phyloP scores from a whole-genome alignment of 2,329 filamentous ascomycete genomes.

The Leptographium galeiforme region DNA sequence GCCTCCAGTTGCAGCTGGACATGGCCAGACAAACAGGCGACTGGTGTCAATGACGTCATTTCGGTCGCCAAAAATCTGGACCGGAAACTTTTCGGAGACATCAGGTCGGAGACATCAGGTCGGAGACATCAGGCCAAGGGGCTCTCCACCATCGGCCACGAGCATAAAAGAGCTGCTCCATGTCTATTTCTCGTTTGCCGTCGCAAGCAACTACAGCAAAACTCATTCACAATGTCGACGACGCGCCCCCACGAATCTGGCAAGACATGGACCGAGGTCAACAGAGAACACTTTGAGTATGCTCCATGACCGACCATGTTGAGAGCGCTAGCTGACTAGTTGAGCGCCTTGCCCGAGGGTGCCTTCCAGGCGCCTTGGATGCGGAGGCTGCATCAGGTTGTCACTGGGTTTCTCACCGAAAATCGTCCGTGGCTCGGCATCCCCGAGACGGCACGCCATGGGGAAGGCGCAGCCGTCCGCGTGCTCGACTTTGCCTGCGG shows the following conservation, averaged over 20 bases:
- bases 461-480: slow-evolving; percentile 1
- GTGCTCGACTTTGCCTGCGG: slow-evolving; percentile 13
- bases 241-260: neutral
- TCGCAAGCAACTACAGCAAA: too few species aligned
- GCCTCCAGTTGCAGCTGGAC: too few species aligned
- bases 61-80: too few species aligned
- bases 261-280: slow-evolving; percentile 8
- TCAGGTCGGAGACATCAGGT: too few species aligned
- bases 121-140: too few species aligned
- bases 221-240: too few species aligned
- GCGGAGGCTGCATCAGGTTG: slow-evolving; percentile 1
- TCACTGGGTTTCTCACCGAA: slow-evolving; percentile 3
- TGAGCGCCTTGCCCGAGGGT: slow-evolving; percentile 2
- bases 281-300: slow-evolving; percentile 10
- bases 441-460: neutral
- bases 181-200: too few species aligned
- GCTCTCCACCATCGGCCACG: too few species aligned
- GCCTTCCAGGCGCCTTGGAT: slow-evolving; percentile 6
- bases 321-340: neutral
- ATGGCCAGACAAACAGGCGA: too few species aligned
- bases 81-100: too few species aligned
- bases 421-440: slow-evolving; percentile 10
- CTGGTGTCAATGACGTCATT: too few species aligned
- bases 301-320: neutral
- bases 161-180: too few species aligned